phyloP scores from a whole-genome alignment of 345 rosid genomes.

The Pugionium cornutum region DNA sequence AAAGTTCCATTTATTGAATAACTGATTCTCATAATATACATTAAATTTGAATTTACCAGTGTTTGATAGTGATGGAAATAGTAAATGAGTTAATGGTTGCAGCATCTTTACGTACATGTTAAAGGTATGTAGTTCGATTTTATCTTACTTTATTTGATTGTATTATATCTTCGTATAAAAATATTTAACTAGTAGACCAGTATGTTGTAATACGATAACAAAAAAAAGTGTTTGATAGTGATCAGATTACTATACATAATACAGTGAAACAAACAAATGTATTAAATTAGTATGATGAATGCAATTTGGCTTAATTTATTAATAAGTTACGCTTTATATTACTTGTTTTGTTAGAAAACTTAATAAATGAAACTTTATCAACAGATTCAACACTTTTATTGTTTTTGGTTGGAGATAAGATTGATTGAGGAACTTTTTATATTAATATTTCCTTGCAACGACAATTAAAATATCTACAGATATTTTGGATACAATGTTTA shows the following conservation, averaged over 20 bases:
- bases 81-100: too few species aligned
- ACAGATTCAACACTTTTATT: slow-evolving; percentile 11
- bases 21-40: slow-evolving; percentile 1
- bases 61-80: not conserved
- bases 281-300: too few species aligned
- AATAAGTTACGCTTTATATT: not conserved
- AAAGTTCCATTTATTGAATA: slow-evolving; percentile 5
- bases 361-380: slow-evolving; percentile 18
- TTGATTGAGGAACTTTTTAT: slow-evolving; percentile 11
- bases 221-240: not conserved
- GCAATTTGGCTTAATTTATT: slow-evolving; percentile 25
- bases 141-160: too few species aligned
- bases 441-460: slow-evolving; percentile 17
- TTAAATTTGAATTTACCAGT: slow-evolving; percentile 1
- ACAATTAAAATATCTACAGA: slow-evolving; percentile 2
- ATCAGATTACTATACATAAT: too few species aligned
- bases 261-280: too few species aligned
- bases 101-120: too few species aligned
- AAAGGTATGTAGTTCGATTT: too few species aligned
- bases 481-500: slow-evolving; percentile 17
- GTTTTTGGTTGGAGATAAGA: slow-evolving; percentile 32
- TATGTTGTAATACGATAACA: too few species aligned
- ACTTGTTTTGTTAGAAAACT: slow-evolving; percentile 2
- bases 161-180: too few species aligned
- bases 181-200: too few species aligned